Conservation (phyloP, 208 protist species). For the Trypanosoma mega region DNA sequence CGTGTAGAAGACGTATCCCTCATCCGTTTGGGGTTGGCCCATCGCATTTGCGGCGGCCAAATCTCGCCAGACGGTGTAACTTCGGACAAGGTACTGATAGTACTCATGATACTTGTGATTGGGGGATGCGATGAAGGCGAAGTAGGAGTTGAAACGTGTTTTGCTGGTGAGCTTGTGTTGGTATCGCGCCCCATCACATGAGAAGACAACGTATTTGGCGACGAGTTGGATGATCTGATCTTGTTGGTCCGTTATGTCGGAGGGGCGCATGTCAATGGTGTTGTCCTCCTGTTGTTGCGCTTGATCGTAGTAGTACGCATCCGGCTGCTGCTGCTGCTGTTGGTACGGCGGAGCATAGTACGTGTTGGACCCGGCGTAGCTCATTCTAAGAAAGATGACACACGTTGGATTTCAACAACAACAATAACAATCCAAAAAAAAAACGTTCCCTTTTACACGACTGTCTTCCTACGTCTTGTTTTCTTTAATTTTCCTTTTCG, state of each 20-base stretch:
- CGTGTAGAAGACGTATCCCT: conserved; percentile 32
- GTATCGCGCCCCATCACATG: conserved; percentile 64
- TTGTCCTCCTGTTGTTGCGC: conserved; percentile 15
- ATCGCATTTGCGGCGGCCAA: conserved; percentile 31
- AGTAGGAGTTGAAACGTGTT: conserved; percentile 75
- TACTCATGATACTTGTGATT: conserved; percentile 66
- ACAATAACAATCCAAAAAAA: conserved; percentile 21
- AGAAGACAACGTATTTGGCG: conserved; percentile 75
- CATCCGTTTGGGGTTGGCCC: conserved; percentile 21
- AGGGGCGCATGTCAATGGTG: conserved; percentile 40
- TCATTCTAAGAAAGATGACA: conserved; percentile 15
- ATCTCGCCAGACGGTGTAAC: conserved; percentile 56
- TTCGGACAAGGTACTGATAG: conserved; percentile 75
- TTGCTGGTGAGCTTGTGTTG: conserved; percentile 59
- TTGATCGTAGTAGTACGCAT: conserved; percentile 16
- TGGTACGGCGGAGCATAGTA: conserved; percentile 10
- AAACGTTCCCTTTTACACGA: not conserved
- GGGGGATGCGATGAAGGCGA: conserved; percentile 58
- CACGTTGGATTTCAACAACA: not conserved
- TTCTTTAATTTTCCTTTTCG: not conserved
- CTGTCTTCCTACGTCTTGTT: not conserved
- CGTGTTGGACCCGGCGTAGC: not conserved
- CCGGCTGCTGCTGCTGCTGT: not conserved
- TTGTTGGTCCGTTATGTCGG: conserved; percentile 67
- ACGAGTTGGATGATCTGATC: conserved; percentile 83